These are phyloP conservation scores for Dryadomyces sulphureus DNA, from an alignment of 2,329 filamentous ascomycete species.

Conservation along the genomic window DNA sequence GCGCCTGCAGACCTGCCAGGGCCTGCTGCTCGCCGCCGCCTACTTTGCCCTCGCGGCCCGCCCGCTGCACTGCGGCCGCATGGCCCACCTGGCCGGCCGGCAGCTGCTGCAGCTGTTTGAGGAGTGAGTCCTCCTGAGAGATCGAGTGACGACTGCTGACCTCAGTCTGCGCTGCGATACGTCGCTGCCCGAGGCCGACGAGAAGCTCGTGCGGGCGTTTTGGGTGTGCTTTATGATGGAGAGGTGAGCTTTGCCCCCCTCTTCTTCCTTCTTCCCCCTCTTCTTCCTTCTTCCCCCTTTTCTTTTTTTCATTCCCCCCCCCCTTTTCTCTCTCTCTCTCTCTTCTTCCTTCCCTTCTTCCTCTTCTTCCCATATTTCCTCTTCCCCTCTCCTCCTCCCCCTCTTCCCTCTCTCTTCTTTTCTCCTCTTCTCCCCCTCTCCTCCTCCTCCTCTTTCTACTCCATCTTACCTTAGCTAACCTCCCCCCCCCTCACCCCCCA, in stretches of 20 bases:
- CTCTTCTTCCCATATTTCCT: too few relatives aligned
- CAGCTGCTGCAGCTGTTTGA: conserved; percentile 18
- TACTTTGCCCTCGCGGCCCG: conserved; percentile 22
- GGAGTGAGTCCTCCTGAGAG: conserved; percentile 12
- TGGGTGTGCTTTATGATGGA: conserved; percentile 63
- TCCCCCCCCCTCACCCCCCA: conserved; percentile 14
- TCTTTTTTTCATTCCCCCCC: too few relatives aligned
- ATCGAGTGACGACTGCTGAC: background rate
- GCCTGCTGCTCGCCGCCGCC: conserved; percentile 21
- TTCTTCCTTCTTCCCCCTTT: background rate
- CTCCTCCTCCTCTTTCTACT: conserved; percentile 12
- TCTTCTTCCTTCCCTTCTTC: too few relatives aligned
- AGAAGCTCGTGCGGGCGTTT: conserved; percentile 42
- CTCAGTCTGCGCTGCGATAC: background rate
- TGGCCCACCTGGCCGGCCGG: conserved; percentile 19
- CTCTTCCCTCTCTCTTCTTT: too few relatives aligned
- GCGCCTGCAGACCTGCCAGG: conserved; percentile 17
- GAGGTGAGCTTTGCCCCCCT: conserved; percentile 28
- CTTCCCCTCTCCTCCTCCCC: too few relatives aligned
- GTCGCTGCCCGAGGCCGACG: conserved; percentile 15
- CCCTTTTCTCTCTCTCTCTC: too few relatives aligned
- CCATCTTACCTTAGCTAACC: background rate
- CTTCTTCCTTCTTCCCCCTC: background rate
- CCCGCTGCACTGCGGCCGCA: conserved; percentile 21
- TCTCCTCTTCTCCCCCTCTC: too few relatives aligned